phyloP scores from a whole-genome alignment of 2,329 filamentous ascomycete genomes.

The Alternaria incomplexa region DNA sequence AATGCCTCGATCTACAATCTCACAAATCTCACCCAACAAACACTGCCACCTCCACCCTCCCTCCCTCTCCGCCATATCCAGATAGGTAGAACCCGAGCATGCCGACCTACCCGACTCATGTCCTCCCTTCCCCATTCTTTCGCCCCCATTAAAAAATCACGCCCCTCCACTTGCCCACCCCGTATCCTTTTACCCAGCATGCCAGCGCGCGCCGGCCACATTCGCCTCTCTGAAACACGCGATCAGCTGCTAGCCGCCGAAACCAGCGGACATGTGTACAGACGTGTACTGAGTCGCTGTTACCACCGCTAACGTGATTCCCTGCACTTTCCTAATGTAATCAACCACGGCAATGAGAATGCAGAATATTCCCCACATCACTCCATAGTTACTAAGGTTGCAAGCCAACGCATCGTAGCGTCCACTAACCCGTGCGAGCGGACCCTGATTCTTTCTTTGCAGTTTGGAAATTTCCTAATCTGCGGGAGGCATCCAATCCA shows the following conservation, averaged over 20 bases:
- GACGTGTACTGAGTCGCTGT: not conserved
- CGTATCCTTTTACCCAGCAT: not conserved
- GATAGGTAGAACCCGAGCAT: not conserved
- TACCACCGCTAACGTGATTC: not conserved
- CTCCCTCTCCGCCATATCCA: not conserved
- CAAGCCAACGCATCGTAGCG: not conserved
- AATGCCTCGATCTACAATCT: not conserved
- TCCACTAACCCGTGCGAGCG: not conserved
- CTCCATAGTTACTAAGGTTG: not conserved
- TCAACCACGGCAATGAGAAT: not conserved
- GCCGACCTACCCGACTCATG: not conserved
- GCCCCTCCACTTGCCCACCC: not conserved
- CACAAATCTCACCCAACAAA: not conserved
- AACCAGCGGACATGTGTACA: not conserved
- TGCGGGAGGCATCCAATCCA: not conserved
- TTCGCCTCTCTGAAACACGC: not conserved
- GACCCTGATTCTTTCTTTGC: conserved; percentile 1
- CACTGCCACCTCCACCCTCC: not conserved
- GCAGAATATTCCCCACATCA: not conserved
- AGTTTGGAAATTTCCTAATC: not conserved
- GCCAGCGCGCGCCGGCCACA: not conserved
- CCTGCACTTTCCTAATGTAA: not conserved
- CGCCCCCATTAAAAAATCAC: not conserved
- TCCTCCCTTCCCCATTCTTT: not conserved
- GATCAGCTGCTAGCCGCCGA: not conserved